Evolutionary conservation across 257 asterid species (phyloP).

Genomic region (Schizonepeta tenuifolia): DNA sequence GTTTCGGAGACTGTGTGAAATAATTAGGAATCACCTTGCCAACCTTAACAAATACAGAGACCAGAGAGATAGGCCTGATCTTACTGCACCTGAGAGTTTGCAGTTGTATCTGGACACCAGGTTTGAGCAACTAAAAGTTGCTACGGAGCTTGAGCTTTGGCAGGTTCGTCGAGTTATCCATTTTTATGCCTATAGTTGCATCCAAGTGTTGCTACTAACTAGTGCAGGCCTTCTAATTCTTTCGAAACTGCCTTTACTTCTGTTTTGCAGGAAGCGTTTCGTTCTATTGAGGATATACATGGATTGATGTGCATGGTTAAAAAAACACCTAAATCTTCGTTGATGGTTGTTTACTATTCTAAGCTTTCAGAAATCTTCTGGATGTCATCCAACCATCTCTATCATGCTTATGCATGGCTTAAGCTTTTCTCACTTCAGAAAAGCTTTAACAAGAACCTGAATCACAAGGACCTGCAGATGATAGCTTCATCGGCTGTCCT

Average conservation of each 20-base stretch:
- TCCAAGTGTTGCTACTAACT: background rate
- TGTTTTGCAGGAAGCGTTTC: conserved; percentile 81
- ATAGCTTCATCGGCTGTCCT: conserved; percentile 52
- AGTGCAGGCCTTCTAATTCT: background rate
- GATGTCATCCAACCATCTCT: conserved; percentile 84
- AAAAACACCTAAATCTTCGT: conserved; percentile 80
- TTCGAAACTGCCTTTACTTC: background rate
- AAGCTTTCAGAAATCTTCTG: conserved; percentile 91
- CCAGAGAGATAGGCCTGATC: conserved; percentile 95
- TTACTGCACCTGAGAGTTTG: conserved; percentile 84
- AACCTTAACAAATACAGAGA: conserved; percentile 92
- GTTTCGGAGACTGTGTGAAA: conserved; percentile 88
- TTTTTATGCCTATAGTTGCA: conserved; percentile 7
- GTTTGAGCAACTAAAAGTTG: conserved; percentile 92
- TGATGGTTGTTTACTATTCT: conserved; percentile 84
- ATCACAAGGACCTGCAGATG: conserved; percentile 83
- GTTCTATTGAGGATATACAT: conserved; percentile 86
- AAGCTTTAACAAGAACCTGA: conserved; percentile 78
- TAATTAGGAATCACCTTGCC: conserved; percentile 84
- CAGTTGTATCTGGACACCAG: conserved; percentile 91
- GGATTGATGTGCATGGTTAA: conserved; percentile 89
- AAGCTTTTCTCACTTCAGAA: conserved; percentile 90
- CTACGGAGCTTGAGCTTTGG: conserved; percentile 94
- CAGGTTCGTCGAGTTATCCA: conserved; percentile 60
- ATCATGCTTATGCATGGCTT: conserved; percentile 98